These are phyloP conservation scores for Wickerhamiella shivajii DNA, from an alignment of 805 yeast genomes.

Conservation along the genomic window DNA sequence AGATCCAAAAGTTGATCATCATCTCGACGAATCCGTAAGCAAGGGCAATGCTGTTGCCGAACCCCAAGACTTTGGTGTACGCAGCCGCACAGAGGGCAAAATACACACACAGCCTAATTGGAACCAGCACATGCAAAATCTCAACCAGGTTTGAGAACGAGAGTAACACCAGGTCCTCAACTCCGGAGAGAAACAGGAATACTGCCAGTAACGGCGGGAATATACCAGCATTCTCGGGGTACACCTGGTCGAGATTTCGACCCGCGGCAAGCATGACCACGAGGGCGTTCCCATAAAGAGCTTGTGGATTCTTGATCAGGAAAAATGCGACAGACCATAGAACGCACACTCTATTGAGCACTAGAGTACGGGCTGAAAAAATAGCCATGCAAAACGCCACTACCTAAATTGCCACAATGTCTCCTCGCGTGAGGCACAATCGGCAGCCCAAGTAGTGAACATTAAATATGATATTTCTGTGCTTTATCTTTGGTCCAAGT, in stretches of 20 bases:
- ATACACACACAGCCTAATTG: slow-evolving; percentile 19
- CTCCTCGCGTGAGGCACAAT: neutral
- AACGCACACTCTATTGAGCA: slow-evolving; percentile 16
- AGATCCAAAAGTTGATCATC: slow-evolving; percentile 22
- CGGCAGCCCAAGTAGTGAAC: too few species aligned
- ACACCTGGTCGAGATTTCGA: slow-evolving; percentile 16
- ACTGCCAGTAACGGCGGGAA: slow-evolving; percentile 16
- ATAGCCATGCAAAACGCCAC: neutral
- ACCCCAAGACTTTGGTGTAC: slow-evolving; percentile 15
- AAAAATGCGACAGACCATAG: slow-evolving; percentile 20
- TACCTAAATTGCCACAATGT: neutral
- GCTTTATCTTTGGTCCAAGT: neutral
- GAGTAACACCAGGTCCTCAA: slow-evolving; percentile 21
- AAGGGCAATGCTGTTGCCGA: slow-evolving; percentile 22
- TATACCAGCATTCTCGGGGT: slow-evolving; percentile 17
- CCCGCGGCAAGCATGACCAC: slow-evolving; percentile 20
- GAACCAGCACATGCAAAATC: slow-evolving; percentile 19
- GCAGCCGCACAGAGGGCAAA: slow-evolving; percentile 17
- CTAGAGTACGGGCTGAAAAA: slow-evolving; percentile 10
- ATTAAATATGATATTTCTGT: neutral
- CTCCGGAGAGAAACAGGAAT: slow-evolving; percentile 16
- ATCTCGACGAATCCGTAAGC: slow-evolving; percentile 22
- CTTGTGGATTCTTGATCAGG: slow-evolving; percentile 19
- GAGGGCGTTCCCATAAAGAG: slow-evolving; percentile 16
- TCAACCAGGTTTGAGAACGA: slow-evolving; percentile 14